Base-by-base conservation (phyloP, 495 filamentous ascomycete genomes). In the Rostrohypoxylon terebratum region DNA sequence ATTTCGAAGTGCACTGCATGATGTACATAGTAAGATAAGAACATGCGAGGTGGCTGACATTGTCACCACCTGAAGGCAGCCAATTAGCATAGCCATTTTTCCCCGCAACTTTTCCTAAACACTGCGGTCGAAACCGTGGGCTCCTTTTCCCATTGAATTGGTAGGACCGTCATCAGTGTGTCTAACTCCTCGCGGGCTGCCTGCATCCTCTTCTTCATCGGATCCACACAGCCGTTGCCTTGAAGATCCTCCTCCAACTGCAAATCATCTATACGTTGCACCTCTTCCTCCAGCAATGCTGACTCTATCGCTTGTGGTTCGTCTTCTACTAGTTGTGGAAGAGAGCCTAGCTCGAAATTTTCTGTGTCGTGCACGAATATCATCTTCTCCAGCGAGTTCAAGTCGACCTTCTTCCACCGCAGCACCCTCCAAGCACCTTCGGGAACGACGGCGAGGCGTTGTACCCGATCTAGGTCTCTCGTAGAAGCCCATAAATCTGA, bases 331-430 rank as follows among this genome's bases (percentile, higher is more conserved):
- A 78, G 61, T n/a, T 66, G 65, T 4, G 76, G 68, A 16, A 67
- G 59, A 36, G 69, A 20, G n/a, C 76, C 69, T 11, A 68, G 44
- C 48, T 66, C 71, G 48, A 68, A 28, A 25, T 66, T 62, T 23
- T 78, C 76, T 18, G 74, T 64, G 47, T 69, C 69, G 47, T 78
- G 71, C 9, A 78, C 76, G 36, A 78, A 77, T 47, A 77, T 77
- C 13, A 78, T 64, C 23, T 66, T 69, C 34, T 77, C 45, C 5
- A 78, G 20, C 8, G 71, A 76, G 40, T 66, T 63, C 2, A 75
- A 47, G 23, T 64, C 66, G 34, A 73, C 63, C 21, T 75, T 75
- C 47, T 67, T 73, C 74, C 71, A 75, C 23, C 71, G 69, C 38
- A 78, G 54, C 11, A 74, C 69, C 20, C 74, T 65, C 74, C 74